These are phyloP conservation scores for Clitopilus hobsonii DNA, from an alignment of 768 basidiomycete species.

Conservation along the genomic window DNA sequence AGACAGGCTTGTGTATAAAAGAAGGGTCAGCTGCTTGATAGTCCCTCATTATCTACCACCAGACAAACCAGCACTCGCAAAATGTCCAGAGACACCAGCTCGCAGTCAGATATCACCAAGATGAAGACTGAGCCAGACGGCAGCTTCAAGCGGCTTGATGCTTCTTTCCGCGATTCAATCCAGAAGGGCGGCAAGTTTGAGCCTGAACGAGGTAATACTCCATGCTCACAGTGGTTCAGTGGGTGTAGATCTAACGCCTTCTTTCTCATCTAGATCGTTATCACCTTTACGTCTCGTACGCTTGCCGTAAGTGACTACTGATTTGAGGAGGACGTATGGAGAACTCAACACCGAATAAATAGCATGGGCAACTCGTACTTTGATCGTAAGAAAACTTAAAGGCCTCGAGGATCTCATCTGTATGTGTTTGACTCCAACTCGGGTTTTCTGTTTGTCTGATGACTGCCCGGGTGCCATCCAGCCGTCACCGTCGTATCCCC, in stretches of 20 bases:
- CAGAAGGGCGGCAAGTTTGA: constrained; percentile 55
- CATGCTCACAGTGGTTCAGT: neutral
- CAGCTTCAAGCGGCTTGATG: constrained; percentile 47
- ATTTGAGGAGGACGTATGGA: constrained; percentile 5
- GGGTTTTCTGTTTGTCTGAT: constrained; percentile 1
- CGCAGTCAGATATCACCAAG: constrained; percentile 47
- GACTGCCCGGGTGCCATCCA: constrained; percentile 22
- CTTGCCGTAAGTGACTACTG: constrained; percentile 60
- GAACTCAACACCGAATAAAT: constrained; percentile 1
- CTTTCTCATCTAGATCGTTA: constrained; percentile 60
- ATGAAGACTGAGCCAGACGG: constrained; percentile 45
- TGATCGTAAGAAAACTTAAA: constrained; percentile 89
- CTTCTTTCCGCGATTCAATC: constrained; percentile 53
- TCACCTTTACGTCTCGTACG: constrained; percentile 84
- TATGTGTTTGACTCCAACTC: constrained; percentile 29
- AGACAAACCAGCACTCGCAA: constrained; percentile 2
- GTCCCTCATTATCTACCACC: neutral
- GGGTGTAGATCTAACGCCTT: neutral
- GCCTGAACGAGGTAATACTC: constrained; percentile 68
- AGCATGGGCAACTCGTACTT: constrained; percentile 93
- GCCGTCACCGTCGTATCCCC: constrained; percentile 84
- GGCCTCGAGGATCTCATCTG: constrained; percentile 83
- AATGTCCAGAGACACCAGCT: constrained; percentile 25
- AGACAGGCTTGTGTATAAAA: neutral
- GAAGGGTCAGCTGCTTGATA: constrained; percentile 1